Evolutionary conservation across 805 yeast genomes (phyloP).

Genomic region (Lipomyces sp.): DNA sequence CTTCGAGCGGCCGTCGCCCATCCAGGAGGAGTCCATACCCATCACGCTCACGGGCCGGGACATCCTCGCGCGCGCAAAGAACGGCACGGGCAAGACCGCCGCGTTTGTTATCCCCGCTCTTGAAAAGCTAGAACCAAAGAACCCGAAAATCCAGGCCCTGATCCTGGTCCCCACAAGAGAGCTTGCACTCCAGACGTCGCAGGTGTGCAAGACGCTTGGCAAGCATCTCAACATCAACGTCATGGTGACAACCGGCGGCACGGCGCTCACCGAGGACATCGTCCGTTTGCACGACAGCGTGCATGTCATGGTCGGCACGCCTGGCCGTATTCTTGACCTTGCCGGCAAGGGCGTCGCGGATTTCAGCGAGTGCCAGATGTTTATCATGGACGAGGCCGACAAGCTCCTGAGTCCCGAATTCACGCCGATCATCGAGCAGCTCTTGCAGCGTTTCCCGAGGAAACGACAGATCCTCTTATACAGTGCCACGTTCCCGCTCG

Average conservation of each 20-base stretch:
- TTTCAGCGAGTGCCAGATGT: constrained; percentile 76
- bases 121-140: constrained; percentile 81
- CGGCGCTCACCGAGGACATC: constrained; percentile 89
- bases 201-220: constrained; percentile 92
- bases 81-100: constrained; percentile 98
- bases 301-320: constrained; percentile 93
- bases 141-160: constrained; percentile 82
- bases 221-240: constrained; percentile 80
- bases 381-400: constrained; percentile 98
- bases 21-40: constrained; percentile 96
- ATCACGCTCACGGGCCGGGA: constrained; percentile 94
- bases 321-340: constrained; percentile 93
- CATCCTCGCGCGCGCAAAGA: constrained; percentile 94
- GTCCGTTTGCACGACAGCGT: constrained; percentile 89
- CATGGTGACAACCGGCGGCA: constrained; percentile 99
- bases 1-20: constrained; percentile 95
- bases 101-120: constrained; percentile 93
- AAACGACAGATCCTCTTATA: constrained; percentile 81
- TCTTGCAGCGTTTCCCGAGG: constrained; percentile 73
- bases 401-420: constrained; percentile 92
- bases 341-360: constrained; percentile 87
- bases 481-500: constrained; percentile 93
- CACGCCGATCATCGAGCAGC: constrained; percentile 80
- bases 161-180: constrained; percentile 97
- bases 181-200: constrained; percentile 94